Evolutionary conservation across 768 basidiomycete species (phyloP), one percentile per base, ranked within the genome.

Genomic region (Tricholoma sp.): DNA sequence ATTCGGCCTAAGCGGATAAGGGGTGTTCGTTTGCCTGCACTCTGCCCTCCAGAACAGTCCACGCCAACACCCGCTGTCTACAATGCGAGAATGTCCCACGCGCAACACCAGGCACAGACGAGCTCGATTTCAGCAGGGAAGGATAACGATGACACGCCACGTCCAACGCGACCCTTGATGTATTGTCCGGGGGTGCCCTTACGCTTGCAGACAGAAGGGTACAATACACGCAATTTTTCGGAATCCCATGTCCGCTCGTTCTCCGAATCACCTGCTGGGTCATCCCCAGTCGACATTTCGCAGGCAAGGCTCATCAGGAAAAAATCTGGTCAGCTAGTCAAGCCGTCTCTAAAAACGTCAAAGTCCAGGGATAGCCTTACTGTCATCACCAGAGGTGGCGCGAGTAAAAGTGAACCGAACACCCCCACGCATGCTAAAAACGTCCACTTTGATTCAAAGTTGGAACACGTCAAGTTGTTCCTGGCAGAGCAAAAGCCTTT

Each of bases 391-490:
- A 66, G 71, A 50, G 73, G 75, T 31, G 61, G 66, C 43, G 74
- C 76, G 58, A 79, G 77, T 64, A 83, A 86, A 74, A 92, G 89
- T 69, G 89, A 85, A 57, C 96, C 96, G 0, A 78, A 74, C 2
- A 94, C 94, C 2, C 95, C 95, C 0, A 85, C 81, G 4, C 78
- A 78, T 37, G 74, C 82, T 61, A 95, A 97, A 69, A 86, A 84
- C 22, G 96, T 99, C 8, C 93, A 97, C 66, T 99, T 99, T 59
- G 91, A 96, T 72, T 70, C 86, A 5, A 84, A 94, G 67, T 82
- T 98, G 54, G 96, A 97, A 71, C 91, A 93, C 56, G 91, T 98
- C 60, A 95, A 95, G 72, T 81, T 95, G 49, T 98, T 98, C 77
- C 77, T 95, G 56, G 87, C 95, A 11, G 91, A 94, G 72, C 96